These are phyloP conservation scores for Rugiboletus extremiorientalis DNA, from an alignment of 1,284 basidiomycete species.

Conservation along the genomic window DNA sequence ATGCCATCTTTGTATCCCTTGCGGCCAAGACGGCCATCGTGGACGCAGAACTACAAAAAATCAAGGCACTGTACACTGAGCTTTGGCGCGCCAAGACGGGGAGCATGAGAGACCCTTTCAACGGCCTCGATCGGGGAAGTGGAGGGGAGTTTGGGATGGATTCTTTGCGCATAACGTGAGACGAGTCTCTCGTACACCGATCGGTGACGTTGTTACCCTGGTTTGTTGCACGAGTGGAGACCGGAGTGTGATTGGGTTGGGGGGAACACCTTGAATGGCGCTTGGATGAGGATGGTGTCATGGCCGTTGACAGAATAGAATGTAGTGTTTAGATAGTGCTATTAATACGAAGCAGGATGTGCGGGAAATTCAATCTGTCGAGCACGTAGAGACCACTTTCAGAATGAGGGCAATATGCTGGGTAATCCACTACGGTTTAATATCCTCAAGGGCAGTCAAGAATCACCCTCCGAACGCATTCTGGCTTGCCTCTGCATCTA, in stretches of 20 bases:
- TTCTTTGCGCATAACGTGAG: slow-evolving; percentile 41
- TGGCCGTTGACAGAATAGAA: not conserved
- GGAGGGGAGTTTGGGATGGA: slow-evolving; percentile 53
- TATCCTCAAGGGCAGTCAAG: not conserved
- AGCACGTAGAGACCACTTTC: not conserved
- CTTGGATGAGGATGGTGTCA: not conserved
- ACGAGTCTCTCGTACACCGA: not conserved
- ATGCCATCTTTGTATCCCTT: slow-evolving; percentile 68
- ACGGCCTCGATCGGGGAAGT: slow-evolving; percentile 55
- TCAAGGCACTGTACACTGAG: slow-evolving; percentile 57
- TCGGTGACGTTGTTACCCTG: not conserved
- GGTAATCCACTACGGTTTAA: not conserved
- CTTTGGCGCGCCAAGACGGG: slow-evolving; percentile 70
- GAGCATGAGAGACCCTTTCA: slow-evolving; percentile 73
- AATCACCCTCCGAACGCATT: slow-evolving; percentile 42
- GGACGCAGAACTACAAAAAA: slow-evolving; percentile 68
- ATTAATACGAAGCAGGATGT: not conserved
- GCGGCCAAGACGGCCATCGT: slow-evolving; percentile 69
- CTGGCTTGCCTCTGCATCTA: slow-evolving; percentile 53
- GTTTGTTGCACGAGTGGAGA: not conserved
- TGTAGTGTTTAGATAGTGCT: not conserved
- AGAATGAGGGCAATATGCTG: not conserved
- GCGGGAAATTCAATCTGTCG: not conserved
- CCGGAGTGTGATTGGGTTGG: not conserved
- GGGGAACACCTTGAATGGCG: not conserved